Evolutionary conservation across 345 rosid species (phyloP), one percentile per base, ranked within the genome.

Genomic region (Barbarea vulgaris): DNA sequence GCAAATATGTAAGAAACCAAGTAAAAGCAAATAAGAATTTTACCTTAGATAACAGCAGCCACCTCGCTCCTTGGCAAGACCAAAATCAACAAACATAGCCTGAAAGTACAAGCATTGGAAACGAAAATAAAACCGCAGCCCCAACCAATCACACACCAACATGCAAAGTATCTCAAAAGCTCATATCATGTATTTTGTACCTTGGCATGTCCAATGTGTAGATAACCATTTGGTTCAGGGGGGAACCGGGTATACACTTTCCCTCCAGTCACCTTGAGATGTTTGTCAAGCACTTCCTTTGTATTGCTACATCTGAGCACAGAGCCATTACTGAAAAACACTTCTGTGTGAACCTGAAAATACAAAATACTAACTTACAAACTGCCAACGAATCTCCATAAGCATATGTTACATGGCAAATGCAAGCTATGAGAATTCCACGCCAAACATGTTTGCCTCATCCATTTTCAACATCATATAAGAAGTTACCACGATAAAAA

Each of bases 1-100:
- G n/a, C 27, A 60, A 47, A 46, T 47, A 46, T 30, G 33, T 27
- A 57, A 25, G 66, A 70, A 13, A 15, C 18, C 28, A 47, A 56
- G n/a, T 52, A 71, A 67, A 48, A 47, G 69, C 37, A 41, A 72
- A 42, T 6, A 47, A 57, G 30, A 74, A 60, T 24, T 54, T 81
- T 62, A 87, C 99, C 98, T 88, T 48, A 92, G 84, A 61, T 89
- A 95, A 84, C 98, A 90, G 83, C 86, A 78, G 30, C 99, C 97
- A 77, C 81, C 91, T 83, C 94, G 83, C 85, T 95, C 98, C 85
- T 80, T 89, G 22, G 99, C 98, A 54, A 95, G 85, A 25, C 98
- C 99, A 89, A 95, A 95, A 84, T 89, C 87, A 56, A 95, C 89
- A 81, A 95, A 95, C 98, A 95, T 89, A 52, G 98, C 99, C 99